Evolutionary conservation across 2,329 filamentous ascomycete genomes (phyloP).

Genomic region (Pseudopithomyces maydicus): DNA sequence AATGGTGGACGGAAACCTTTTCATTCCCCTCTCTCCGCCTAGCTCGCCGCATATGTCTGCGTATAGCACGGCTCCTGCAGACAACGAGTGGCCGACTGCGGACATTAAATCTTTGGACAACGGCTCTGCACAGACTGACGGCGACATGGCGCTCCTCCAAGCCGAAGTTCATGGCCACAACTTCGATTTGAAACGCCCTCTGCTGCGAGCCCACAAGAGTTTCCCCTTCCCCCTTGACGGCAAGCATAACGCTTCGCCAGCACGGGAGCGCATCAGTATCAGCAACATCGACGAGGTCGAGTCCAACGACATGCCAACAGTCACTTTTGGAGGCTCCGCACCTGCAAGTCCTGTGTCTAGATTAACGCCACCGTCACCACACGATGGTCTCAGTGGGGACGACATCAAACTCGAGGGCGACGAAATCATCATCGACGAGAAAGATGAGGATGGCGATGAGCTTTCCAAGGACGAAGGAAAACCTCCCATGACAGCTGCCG

Average conservation of each 20-base stretch:
- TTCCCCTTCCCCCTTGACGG: constrained; percentile 49
- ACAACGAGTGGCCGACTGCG: constrained; percentile 51
- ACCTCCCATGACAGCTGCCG: constrained; percentile 52
- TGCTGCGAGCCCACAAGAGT: constrained; percentile 51
- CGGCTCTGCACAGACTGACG: constrained; percentile 39
- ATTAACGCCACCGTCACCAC: constrained; percentile 51
- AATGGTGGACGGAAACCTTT: constrained; percentile 53
- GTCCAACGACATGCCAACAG: constrained; percentile 38
- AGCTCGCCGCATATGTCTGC: constrained; percentile 58
- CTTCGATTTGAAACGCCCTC: constrained; percentile 45
- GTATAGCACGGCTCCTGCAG: constrained; percentile 49
- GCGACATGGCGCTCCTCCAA: constrained; percentile 47
- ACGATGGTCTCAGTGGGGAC: constrained; percentile 40
- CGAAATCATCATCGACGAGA: constrained; percentile 47
- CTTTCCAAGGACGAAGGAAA: constrained; percentile 38
- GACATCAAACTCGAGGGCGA: constrained; percentile 46
- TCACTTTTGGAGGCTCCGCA: constrained; percentile 49
- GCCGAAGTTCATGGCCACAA: constrained; percentile 41
- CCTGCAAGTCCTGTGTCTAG: constrained; percentile 53
- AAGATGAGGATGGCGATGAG: constrained; percentile 38
- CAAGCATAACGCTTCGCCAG: constrained; percentile 36
- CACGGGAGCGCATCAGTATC: constrained; percentile 36
- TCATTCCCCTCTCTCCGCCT: constrained; percentile 55
- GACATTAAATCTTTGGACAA: constrained; percentile 43
- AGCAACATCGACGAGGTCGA: constrained; percentile 43